Evolutionary conservation across 2,329 filamentous ascomycete genomes (phyloP), one percentile per base, ranked within the genome.

Genomic region (Emergomyces pasteurianus): DNA sequence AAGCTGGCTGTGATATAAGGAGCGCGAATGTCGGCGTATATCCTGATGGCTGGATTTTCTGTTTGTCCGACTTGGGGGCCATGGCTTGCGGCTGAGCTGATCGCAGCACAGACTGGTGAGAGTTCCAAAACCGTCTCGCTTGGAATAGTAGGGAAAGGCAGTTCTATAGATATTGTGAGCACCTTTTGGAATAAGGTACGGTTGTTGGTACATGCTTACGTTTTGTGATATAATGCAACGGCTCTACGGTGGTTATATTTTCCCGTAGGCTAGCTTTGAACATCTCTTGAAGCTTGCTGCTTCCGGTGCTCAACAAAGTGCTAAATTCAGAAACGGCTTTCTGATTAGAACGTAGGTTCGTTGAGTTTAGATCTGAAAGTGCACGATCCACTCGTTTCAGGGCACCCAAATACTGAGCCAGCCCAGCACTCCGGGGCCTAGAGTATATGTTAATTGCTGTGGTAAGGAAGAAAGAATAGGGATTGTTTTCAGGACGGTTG

Each of bases 341-440:
- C 72, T 97, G 92, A 63, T 96, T 97, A 10, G 92, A 89, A 61
- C 90, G 86, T 58, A 99, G 78, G 67, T 96, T 96, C n/a, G 92
- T 92, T 2, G 88, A 82, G 71, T 88, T 89, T 77, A 99, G 87
- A 64, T 95, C 89, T 63, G 80, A 77, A 60, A 96, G 80, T n/a
- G 92, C 89, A 72, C 88, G 88, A 68, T 88, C 91, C 38, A 96
- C 84, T 49, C 94, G 87, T 75, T 95, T 94, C 67, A 97, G 84
- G 6, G 92, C 96, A 53, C 86, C 86, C 57, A 99, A 83, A 74
- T 96, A 99, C 67, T 89, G 89, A 43, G 85, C 82, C 61, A 99
- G 78, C 47, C 92, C 92, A 38, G 86, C 86, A 74, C 87, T 88
- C 67, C 90, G 86, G 1, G 92, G 92, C n/a, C 83, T 84, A 68